phyloP scores from a whole-genome alignment of 2,329 filamentous ascomycete genomes.

The Pseudonectria foliicola region DNA sequence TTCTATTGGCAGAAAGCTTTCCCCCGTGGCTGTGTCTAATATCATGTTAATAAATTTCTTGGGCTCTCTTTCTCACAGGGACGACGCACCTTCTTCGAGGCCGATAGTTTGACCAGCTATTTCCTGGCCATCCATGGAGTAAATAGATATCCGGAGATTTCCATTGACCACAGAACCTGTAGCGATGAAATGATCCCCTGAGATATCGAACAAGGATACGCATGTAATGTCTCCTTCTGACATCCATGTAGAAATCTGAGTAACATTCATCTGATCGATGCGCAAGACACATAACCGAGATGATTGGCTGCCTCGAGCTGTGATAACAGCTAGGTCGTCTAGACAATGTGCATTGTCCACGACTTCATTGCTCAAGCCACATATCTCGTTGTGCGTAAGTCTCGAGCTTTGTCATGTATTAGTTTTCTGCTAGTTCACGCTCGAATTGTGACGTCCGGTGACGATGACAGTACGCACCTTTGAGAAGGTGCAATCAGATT shows the following conservation, averaged over 20 bases:
- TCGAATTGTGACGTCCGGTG: background rate
- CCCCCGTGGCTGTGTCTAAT: constrained; percentile 1
- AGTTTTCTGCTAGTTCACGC: background rate
- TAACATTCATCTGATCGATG: constrained; percentile 27
- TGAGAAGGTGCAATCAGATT: constrained; percentile 30
- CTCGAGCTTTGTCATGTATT: constrained; percentile 21
- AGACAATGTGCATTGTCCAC: constrained; percentile 38
- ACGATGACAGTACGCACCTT: constrained; percentile 26
- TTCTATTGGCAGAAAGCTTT: constrained; percentile 22
- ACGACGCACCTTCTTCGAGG: constrained; percentile 8
- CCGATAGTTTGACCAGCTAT: constrained; percentile 11
- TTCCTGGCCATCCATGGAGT: constrained; percentile 19
- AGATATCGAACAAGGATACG: constrained; percentile 28
- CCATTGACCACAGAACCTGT: constrained; percentile 28
- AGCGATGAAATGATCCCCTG: constrained; percentile 22
- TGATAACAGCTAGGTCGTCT: constrained; percentile 34
- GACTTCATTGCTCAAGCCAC: constrained; percentile 18
- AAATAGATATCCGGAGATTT: constrained; percentile 27
- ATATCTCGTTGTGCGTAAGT: constrained; percentile 25
- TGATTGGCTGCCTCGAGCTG: constrained; percentile 28
- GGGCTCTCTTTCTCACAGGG: too few species aligned
- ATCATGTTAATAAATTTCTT: constrained; percentile 2
- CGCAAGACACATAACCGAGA: constrained; percentile 35
- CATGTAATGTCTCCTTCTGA: constrained; percentile 44
- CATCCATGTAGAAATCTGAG: constrained; percentile 24